phyloP scores from a whole-genome alignment of 2,329 filamentous ascomycete genomes.

The Fusarium dimerum region DNA sequence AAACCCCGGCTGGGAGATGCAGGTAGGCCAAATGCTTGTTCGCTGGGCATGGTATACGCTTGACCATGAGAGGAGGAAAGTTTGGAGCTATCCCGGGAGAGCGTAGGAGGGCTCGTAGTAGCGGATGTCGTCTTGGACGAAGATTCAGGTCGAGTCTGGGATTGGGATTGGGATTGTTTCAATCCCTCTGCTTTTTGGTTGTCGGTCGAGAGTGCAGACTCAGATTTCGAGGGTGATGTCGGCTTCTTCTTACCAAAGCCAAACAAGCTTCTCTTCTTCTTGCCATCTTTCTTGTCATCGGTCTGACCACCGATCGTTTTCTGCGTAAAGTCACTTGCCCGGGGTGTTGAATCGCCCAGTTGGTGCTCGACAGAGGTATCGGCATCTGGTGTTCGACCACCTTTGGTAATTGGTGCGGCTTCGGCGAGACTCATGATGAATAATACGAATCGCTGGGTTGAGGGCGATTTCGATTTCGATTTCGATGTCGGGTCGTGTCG shows the following conservation, averaged over 20 bases:
- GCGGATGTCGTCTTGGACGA: slow-evolving; percentile 40
- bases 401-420: slow-evolving; percentile 22
- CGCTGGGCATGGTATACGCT: slow-evolving; percentile 44
- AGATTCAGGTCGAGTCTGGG: slow-evolving; percentile 20
- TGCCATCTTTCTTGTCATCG: slow-evolving; percentile 25
- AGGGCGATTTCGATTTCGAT: neutral
- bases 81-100: slow-evolving; percentile 39
- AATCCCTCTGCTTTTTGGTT: slow-evolving; percentile 14
- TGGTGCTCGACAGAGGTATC: slow-evolving; percentile 28
- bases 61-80: slow-evolving; percentile 40
- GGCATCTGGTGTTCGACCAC: slow-evolving; percentile 19
- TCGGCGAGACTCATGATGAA: slow-evolving; percentile 33
- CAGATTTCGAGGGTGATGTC: slow-evolving; percentile 14
- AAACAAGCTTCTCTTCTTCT: slow-evolving; percentile 59
- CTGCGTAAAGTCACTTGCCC: slow-evolving; percentile 47
- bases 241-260: slow-evolving; percentile 63
- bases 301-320: slow-evolving; percentile 12
- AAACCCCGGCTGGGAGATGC: slow-evolving; percentile 67
- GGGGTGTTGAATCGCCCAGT: slow-evolving; percentile 35
- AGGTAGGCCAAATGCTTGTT: slow-evolving; percentile 50
- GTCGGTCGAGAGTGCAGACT: slow-evolving; percentile 11
- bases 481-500: neutral
- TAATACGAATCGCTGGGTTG: neutral
- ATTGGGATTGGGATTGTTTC: slow-evolving; percentile 2
- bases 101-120: slow-evolving; percentile 35